Conservation (phyloP, 495 filamentous ascomycete genomes). For the Darksidea phi region DNA sequence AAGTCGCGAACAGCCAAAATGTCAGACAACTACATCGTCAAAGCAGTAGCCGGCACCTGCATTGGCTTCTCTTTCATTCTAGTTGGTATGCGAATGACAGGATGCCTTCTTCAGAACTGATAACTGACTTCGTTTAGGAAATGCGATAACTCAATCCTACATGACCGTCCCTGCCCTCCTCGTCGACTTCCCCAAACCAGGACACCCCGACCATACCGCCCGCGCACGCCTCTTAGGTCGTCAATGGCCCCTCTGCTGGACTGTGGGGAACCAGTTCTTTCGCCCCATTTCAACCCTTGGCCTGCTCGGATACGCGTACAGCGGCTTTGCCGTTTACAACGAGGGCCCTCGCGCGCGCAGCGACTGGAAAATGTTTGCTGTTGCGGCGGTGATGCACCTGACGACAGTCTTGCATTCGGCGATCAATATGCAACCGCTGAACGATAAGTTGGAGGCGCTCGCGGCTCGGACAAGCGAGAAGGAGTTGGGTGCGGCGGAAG, state of each 20-base stretch:
- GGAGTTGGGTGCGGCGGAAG: constrained; percentile 23
- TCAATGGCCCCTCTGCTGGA: constrained; percentile 53
- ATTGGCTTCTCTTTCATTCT: constrained; percentile 45
- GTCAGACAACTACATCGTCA: constrained; percentile 30
- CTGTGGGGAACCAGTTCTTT: constrained; percentile 51
- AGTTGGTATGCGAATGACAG: constrained; percentile 39
- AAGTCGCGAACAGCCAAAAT: constrained; percentile 9
- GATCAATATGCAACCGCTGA: constrained; percentile 53
- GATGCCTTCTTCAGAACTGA: not conserved
- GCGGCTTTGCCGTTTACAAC: constrained; percentile 38
- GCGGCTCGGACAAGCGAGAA: constrained; percentile 19
- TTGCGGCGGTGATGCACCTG: constrained; percentile 46
- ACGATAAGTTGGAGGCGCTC: constrained; percentile 48
- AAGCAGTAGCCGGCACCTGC: constrained; percentile 31
- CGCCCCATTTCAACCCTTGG: constrained; percentile 51
- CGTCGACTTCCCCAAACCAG: constrained; percentile 48
- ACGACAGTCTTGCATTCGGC: constrained; percentile 50
- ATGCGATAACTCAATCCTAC: constrained; percentile 54
- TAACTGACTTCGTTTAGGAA: constrained; percentile 38
- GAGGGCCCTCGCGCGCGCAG: not conserved
- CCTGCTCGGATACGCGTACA: constrained; percentile 49
- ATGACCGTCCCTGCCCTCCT: constrained; percentile 51
- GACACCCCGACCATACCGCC: constrained; percentile 42
- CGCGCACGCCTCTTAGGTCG: constrained; percentile 47
- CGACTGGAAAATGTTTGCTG: constrained; percentile 47